phyloP scores from a whole-genome alignment of 768 basidiomycete genomes.

The Rhodotorula kratochvilovae region DNA sequence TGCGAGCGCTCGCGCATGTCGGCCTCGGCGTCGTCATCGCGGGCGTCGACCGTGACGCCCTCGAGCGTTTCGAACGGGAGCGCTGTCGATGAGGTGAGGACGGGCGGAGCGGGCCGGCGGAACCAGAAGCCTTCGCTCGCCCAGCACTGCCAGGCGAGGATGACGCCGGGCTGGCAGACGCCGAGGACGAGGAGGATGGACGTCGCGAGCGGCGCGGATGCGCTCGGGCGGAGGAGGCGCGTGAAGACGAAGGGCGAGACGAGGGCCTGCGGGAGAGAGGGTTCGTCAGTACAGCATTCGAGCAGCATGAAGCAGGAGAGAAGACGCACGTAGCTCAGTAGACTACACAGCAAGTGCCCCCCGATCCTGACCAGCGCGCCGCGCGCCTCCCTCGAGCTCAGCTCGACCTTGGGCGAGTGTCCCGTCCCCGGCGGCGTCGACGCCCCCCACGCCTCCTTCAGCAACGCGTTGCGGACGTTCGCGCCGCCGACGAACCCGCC shows the following conservation, averaged over 20 bases:
- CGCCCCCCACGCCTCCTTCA: slow-evolving; percentile 14
- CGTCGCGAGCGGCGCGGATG: background rate
- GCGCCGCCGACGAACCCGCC: slow-evolving; percentile 18
- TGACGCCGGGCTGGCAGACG: slow-evolving; percentile 14
- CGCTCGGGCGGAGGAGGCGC: background rate
- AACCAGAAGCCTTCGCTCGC: slow-evolving; percentile 34
- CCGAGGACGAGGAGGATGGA: slow-evolving; percentile 28
- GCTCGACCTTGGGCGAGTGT: slow-evolving; percentile 21
- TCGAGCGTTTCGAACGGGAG: slow-evolving; percentile 3
- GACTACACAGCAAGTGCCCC: slow-evolving; percentile 14
- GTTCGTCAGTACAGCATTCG: background rate
- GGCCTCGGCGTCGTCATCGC: background rate
- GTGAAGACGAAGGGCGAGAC: slow-evolving; percentile 20
- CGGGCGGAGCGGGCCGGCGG: background rate
- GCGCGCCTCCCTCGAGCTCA: slow-evolving; percentile 16
- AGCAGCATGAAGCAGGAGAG: background rate
- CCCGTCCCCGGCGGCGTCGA: slow-evolving; percentile 15
- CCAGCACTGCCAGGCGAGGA: slow-evolving; percentile 24
- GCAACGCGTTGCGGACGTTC: slow-evolving; percentile 13
- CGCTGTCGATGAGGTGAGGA: slow-evolving; percentile 20
- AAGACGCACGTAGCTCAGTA: slow-evolving; percentile 21
- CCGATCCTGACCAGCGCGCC: slow-evolving; percentile 30
- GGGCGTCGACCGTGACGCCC: background rate
- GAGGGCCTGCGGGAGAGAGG: slow-evolving; percentile 16
- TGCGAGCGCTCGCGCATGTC: slow-evolving; percentile 3